Evolutionary conservation across 805 yeast species (phyloP).

Genomic region (Torulaspora indica): DNA sequence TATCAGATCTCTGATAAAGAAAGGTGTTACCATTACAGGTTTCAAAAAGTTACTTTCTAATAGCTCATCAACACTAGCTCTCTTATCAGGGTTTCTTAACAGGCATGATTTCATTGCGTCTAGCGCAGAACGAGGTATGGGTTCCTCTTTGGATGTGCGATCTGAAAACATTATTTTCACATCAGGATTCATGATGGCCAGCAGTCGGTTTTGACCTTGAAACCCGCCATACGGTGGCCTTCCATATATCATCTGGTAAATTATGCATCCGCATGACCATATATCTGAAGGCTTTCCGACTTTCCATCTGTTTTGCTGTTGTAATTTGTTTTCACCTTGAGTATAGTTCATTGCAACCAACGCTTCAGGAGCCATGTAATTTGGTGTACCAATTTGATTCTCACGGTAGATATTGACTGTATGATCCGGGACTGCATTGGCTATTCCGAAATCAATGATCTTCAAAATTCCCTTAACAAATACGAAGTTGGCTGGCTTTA

Average conservation of each 20-base stretch:
- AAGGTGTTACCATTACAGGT: conserved; percentile 68
- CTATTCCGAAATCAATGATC: conserved; percentile 91
- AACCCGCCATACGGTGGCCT: conserved; percentile 82
- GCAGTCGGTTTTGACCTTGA: conserved; percentile 68
- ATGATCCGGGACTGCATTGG: conserved; percentile 91
- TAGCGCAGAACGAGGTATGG: conserved; percentile 65
- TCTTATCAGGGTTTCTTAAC: conserved; percentile 58
- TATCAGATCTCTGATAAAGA: conserved; percentile 63
- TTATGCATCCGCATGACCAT: conserved; percentile 97
- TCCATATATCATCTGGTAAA: conserved; percentile 94
- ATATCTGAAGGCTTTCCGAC: conserved; percentile 94
- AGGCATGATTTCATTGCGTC: conserved; percentile 71
- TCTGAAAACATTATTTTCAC: conserved; percentile 64
- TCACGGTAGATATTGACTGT: conserved; percentile 87
- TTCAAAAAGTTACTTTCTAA: conserved; percentile 59
- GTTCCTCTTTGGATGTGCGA: conserved; percentile 52
- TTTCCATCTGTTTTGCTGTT: conserved; percentile 45
- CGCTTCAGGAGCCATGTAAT: conserved; percentile 98
- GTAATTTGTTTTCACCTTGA: conserved; percentile 24
- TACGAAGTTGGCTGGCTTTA: conserved; percentile 67
- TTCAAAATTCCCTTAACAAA: conserved; percentile 80
- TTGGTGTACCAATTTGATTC: conserved; percentile 91
- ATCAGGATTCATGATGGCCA: conserved; percentile 84
- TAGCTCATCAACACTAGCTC: conserved; percentile 63
- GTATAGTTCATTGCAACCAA: conserved; percentile 51